Conservation (phyloP, 495 filamentous ascomycete genomes). For the Aspergillus ostianus region DNA sequence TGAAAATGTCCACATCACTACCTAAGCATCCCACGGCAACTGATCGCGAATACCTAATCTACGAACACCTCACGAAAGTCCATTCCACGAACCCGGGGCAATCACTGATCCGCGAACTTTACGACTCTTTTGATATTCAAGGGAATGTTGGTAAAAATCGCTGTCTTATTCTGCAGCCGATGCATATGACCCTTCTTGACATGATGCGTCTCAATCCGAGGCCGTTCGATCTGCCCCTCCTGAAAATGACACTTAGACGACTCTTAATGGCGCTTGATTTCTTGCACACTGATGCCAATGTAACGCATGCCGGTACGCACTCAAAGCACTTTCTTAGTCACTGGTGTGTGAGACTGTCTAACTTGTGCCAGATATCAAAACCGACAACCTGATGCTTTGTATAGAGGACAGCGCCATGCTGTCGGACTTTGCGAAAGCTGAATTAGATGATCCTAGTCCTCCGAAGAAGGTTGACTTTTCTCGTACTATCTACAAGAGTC, state of each 20-base stretch:
- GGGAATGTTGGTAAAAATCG: constrained; percentile 40
- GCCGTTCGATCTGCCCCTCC: constrained; percentile 26
- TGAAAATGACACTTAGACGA: constrained; percentile 30
- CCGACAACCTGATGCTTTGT: constrained; percentile 30
- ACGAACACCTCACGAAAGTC: constrained; percentile 32
- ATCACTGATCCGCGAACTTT: constrained; percentile 31
- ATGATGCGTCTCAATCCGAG: constrained; percentile 31
- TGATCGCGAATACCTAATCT: constrained; percentile 38
- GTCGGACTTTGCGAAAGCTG: constrained; percentile 26
- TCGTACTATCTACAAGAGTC: constrained; percentile 28
- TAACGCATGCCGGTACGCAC: constrained; percentile 45
- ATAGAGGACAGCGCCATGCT: constrained; percentile 30
- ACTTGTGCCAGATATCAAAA: constrained; percentile 26
- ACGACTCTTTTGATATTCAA: constrained; percentile 40
- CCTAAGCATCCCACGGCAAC: constrained; percentile 21
- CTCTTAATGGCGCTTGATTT: constrained; percentile 42
- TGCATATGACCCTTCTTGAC: constrained; percentile 32
- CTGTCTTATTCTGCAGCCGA: constrained; percentile 44
- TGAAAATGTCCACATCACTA: constrained; percentile 26
- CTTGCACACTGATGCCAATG: constrained; percentile 37
- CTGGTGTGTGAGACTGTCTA: background rate
- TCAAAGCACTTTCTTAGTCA: background rate
- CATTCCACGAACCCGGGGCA: constrained; percentile 36
- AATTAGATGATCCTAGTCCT: constrained; percentile 24
- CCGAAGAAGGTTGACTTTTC: constrained; percentile 24